A percentile compares a stretch with the other conserved stretches of the same genome.
phyloP scores from a whole-genome alignment of 2,329 filamentous ascomycete species.

The Colletotrichum chrysophilum region DNA sequence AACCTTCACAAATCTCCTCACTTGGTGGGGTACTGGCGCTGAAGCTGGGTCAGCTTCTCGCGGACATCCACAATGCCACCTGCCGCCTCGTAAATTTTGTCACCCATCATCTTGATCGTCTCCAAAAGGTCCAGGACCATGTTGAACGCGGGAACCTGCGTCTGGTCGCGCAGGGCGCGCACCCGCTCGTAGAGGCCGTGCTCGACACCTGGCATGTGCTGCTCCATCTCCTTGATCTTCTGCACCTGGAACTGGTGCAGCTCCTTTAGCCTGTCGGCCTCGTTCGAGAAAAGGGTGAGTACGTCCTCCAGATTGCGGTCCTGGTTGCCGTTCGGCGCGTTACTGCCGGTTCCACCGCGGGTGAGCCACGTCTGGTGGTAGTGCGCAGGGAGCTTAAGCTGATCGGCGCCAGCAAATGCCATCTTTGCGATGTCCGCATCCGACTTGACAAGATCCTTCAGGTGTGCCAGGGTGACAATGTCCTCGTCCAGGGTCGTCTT shows the following conservation, averaged over 20 bases:
- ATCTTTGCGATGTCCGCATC: constrained; percentile 75
- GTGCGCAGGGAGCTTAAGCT: constrained; percentile 71
- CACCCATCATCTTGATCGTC: constrained; percentile 25
- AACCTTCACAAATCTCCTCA: constrained; percentile 31
- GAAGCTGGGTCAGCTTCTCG: constrained; percentile 28
- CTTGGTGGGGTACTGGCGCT: constrained; percentile 21
- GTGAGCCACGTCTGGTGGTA: constrained; percentile 55
- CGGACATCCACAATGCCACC: constrained; percentile 21
- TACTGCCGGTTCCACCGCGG: constrained; percentile 29
- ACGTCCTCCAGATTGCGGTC: constrained; percentile 39
- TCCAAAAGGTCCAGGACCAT: constrained; percentile 23
- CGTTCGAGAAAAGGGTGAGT: constrained; percentile 21
- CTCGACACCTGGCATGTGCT: constrained; percentile 53
- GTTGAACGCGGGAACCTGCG: constrained; percentile 20
- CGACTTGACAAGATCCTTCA: constrained; percentile 63
- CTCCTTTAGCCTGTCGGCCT: constrained; percentile 31
- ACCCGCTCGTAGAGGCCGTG: constrained; percentile 45
- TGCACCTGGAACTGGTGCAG: constrained; percentile 44
- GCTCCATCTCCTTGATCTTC: constrained; percentile 46
- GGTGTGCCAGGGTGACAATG: constrained; percentile 65
- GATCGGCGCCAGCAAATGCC: constrained; percentile 76
- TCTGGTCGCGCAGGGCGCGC: constrained; percentile 21
- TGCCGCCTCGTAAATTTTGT: constrained; percentile 23
- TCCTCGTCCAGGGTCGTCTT: constrained; percentile 58
- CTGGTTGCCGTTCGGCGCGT: constrained; percentile 39